Base-by-base conservation (phyloP, 805 yeast genomes). In the Candida pini region DNA sequence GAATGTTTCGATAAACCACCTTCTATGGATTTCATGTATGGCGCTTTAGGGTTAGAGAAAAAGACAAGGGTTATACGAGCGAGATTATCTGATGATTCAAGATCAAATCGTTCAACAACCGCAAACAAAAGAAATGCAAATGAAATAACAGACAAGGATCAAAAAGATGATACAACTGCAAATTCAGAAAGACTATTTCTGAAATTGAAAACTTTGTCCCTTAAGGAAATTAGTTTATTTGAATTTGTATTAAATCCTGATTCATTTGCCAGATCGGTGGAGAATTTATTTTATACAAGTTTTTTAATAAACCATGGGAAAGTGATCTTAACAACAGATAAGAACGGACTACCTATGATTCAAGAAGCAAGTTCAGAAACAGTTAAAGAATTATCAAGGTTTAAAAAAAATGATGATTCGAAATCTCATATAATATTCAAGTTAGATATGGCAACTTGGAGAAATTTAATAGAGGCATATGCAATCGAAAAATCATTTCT, bases 231-330 rank as follows among this genome's bases (percentile, higher is more conserved):
- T 7, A 74, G 75, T 35, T 62, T 88, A 30, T 85, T 75, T 50
- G 64, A 68, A 41, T 79, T 83, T 45, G 71, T 85, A 33, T 63
- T 89, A 14, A 78, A 90, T 53, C 96, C 96, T 1, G 41, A 60
- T 12, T 80, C 90, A 6, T 89, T 81, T 56, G 66, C 82, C 1
- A 88, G 81, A 53, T 73, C 88, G 1, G 78, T 89, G 2, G 97
- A 90, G 54, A 87, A 86, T 51, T 59, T 90, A 48, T 89, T 89
- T 49, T 84, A 79, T 49, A 70, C 85, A 0, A 82, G 95, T 53
- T 88, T 89, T 49, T 60, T 90, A 29, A 73, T 87, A 2, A 73
- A 79, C 47, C 94, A 85, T 48, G 88, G 84, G 1, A 74, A 66
- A 45, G 56, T 87, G 23, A 60, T 64, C 17, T 45, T 87, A 16